Base-by-base conservation (phyloP, 331 rosid species). In the Rosa hybrid region DNA sequence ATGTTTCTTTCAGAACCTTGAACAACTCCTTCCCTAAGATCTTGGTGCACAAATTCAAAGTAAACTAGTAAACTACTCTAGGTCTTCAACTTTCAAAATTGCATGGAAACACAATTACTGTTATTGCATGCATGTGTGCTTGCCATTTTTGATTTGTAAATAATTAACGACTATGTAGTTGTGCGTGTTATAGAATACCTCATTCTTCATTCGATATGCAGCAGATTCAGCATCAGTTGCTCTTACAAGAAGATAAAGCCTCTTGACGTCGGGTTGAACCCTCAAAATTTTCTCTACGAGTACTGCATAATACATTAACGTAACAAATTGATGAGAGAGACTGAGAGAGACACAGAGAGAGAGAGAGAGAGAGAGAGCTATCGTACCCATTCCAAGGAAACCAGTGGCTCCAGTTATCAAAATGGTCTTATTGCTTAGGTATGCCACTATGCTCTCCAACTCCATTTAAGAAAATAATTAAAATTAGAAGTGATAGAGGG, bases 181-280 rank as follows among this genome's bases (percentile, higher is more conserved):
- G 59, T 1, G 10, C 17, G 17, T 53, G 18, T 13, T 1, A 45
- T 65, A 62, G 57, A 30, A 57, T 71, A 91, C 94, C 84, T 91
- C 90, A 38, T 76, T 77, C 12, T 88, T 80, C 72, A 90, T 80
- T 12, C 94, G 94, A 6, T 75, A 78, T 20, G 48, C 48, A 27
- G 97, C 97, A 27, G 88, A 71, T 44, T 82, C 83, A 4, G 69
- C 67, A 68, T 90, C 94, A 0, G 81, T 25, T 0, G 90, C 97
- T 57, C 97, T 77, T 64, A 91, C 20, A 41, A 91, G 91, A 75
- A 91, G 92, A 81, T 77, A 91, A 41, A 91, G 63, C 79, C 87
- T 91, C 81, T 87, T 91, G 74, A 91, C 90, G 69, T 90, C 79
- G 46, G 97, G 92, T 86, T 91, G 97, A 84, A 87, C 88, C 82